A percentile compares a stretch with the other conserved stretches of the same genome.
These are phyloP conservation scores for Maudiozyma humilis DNA, from an alignment of 1,139 yeast genomes.

Conservation along the genomic window DNA sequence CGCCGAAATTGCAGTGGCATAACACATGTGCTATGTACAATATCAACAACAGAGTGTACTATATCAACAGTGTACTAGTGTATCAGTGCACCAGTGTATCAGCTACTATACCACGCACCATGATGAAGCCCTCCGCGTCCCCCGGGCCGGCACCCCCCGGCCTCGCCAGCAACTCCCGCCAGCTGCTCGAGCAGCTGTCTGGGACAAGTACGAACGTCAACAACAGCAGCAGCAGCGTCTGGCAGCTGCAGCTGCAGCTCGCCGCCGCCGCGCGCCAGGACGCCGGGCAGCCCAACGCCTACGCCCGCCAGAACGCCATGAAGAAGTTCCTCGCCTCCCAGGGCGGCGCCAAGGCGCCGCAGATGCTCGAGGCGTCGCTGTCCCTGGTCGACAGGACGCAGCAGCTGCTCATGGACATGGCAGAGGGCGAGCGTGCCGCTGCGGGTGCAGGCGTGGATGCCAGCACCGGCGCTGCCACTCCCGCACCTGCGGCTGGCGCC, in stretches of 20 bases:
- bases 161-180: conserved; percentile 14
- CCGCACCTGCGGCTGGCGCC: conserved; percentile 1
- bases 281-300: conserved; percentile 62
- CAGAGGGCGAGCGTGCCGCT: neutral
- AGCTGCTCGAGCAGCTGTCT: conserved; percentile 15
- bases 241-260: conserved; percentile 85
- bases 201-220: conserved; percentile 4
- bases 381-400: conserved; percentile 32
- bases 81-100: too few species aligned
- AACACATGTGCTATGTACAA: too few species aligned
- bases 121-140: too few species aligned
- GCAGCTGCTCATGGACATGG: conserved; percentile 28
- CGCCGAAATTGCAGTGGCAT: too few species aligned
- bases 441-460: conserved; percentile 19
- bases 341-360: too few species aligned
- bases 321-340: conserved; percentile 37
- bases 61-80: too few species aligned
- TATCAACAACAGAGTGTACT: too few species aligned
- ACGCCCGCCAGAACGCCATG: conserved; percentile 88
- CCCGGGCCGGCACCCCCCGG: too few species aligned
- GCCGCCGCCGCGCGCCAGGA: conserved; percentile 72
- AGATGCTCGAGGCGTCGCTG: conserved; percentile 26
- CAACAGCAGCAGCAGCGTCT: conserved; percentile 40
- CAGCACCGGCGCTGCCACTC: conserved; percentile 13
- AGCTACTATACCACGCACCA: too few species aligned